A percentile compares a stretch with the other conserved stretches of the same genome.
Conservation (phyloP, 2,329 filamentous ascomycete species). For the Pestalotiopsis fici region DNA sequence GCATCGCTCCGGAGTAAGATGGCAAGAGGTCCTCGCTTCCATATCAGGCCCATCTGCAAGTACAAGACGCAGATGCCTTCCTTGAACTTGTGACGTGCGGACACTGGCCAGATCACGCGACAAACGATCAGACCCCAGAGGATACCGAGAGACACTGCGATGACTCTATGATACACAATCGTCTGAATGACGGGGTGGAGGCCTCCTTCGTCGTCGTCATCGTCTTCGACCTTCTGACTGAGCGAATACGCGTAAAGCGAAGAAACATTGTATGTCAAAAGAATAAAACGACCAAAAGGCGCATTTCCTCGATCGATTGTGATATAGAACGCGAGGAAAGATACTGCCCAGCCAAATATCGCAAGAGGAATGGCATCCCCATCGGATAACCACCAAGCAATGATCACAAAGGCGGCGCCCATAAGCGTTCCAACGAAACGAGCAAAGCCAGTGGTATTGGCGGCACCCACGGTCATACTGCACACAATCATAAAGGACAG, state of each 20-base stretch:
- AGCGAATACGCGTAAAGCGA: conserved; percentile 93
- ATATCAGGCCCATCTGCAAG: conserved; percentile 92
- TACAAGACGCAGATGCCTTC: conserved; percentile 89
- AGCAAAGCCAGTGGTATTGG: conserved; percentile 87
- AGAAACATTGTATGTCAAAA: conserved; percentile 94
- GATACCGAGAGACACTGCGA: conserved; percentile 83
- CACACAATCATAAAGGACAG: conserved; percentile 98
- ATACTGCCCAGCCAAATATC: conserved; percentile 79
- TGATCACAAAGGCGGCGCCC: conserved; percentile 73
- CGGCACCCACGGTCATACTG: conserved; percentile 94
- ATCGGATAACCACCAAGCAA: conserved; percentile 75
- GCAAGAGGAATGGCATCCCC: conserved; percentile 77
- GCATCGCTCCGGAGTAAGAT: conserved; percentile 64
- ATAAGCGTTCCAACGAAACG: conserved; percentile 85
- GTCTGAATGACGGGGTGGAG: conserved; percentile 81
- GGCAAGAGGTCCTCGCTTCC: conserved; percentile 89
- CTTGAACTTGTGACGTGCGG: conserved; percentile 83
- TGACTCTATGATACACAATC: conserved; percentile 84
- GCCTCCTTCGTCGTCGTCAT: conserved; percentile 87
- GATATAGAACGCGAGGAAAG: conserved; percentile 84
- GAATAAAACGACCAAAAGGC: conserved; percentile 88
- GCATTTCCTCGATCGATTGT: conserved; percentile 83
- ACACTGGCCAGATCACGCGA: conserved; percentile 89
- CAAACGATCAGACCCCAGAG: conserved; percentile 92
- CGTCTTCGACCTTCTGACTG: conserved; percentile 75